Conservation (phyloP, 345 rosid species). For the Eucalyptus sp. region DNA sequence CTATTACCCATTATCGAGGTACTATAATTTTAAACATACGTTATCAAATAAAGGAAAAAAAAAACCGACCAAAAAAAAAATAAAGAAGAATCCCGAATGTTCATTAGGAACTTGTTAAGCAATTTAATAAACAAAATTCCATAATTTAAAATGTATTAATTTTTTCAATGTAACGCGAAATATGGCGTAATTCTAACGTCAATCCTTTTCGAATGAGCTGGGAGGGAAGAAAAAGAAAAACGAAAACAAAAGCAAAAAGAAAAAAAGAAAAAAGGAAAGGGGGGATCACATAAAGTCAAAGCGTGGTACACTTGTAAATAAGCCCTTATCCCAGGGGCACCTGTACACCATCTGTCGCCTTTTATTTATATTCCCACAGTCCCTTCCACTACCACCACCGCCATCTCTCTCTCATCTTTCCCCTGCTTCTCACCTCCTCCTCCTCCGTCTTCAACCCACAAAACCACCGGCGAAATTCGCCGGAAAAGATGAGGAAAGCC, state of each 20-base stretch:
- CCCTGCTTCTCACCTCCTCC: neutral
- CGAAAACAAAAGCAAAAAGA: neutral
- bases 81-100: neutral
- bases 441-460: neutral
- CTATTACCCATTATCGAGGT: neutral
- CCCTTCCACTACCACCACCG: neutral
- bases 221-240: neutral
- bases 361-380: neutral
- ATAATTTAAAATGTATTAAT: neutral
- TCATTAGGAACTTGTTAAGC: neutral
- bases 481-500: neutral
- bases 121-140: accelerated
- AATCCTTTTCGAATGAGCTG: neutral
- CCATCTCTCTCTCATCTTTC: neutral
- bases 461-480: neutral
- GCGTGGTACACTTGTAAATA: neutral
- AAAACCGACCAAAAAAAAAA: neutral
- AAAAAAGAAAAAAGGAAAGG: neutral
- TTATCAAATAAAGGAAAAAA: neutral
- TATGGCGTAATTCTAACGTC: neutral
- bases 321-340: neutral
- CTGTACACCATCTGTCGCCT: neutral
- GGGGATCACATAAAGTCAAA: neutral
- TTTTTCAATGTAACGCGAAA: neutral
- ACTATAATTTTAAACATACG: neutral